Evolutionary conservation across 2,329 filamentous ascomycete genomes (phyloP), one percentile per base, ranked within the genome.

Genomic region (Fusarium acutatum): DNA sequence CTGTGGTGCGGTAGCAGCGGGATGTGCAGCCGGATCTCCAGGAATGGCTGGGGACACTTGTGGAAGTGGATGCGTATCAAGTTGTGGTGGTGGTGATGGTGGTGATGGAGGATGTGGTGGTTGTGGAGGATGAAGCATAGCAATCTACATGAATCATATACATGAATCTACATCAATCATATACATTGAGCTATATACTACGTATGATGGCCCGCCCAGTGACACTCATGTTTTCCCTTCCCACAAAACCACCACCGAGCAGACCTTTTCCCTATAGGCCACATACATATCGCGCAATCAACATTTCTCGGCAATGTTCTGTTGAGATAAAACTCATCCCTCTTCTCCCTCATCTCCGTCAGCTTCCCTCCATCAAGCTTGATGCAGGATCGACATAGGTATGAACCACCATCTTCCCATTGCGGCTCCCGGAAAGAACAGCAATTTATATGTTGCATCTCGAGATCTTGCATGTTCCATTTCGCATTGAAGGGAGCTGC

Each of bases 31-130:
- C 2, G 76, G 72, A 4, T 62, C 60, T 43, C 60, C 65, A 13
- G 61, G 61, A 1, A 50, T 58, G 35, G 66, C 75, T 15, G 67
- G 69, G 3, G 76, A 78, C 59, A 69, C 60, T 2, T 78, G 76
- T 44, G 76, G 76, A 13, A 74, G 73, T 52, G 65, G 64, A 5
- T 78, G 76, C n/a, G 75, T 76, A 1, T 69, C 71, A 3, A 74
- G 69, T 15, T 53, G 62, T 12, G 60, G 65, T 7, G 67, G 52
- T 1, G 71, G 67, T 3, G 71, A 53, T 15, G 69, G 50, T 2
- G 68, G 60, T 6, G 73, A 69, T 35, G 71, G 69, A 2, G 68
- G 75, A 5, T 67, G 74, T 40, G 72, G 75, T 11, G 72, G 76
- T 22, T 73, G 75, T 20, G 63, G 75, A 24, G 66, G 70, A 18